Conservation (phyloP, 1,139 yeast genomes). For the Suhomyces bolitotheri region DNA sequence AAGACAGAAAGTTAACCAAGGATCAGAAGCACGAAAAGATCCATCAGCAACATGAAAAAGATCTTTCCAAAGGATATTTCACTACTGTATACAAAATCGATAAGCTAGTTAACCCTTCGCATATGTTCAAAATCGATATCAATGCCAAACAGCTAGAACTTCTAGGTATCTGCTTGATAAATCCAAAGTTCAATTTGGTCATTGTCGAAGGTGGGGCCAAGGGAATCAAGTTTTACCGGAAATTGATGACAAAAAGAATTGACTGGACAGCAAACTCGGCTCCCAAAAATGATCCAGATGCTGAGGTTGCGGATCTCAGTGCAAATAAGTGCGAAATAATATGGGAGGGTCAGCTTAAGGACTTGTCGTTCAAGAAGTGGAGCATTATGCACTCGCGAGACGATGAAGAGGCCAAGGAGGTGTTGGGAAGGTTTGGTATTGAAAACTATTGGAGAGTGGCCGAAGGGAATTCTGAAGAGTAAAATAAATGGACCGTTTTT, state of each 20-base stretch:
- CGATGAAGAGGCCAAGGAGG: conserved; percentile 56
- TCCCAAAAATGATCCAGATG: conserved; percentile 22
- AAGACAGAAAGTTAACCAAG: conserved; percentile 57
- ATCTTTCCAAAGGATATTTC: conserved; percentile 47
- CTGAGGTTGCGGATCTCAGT: conserved; percentile 12
- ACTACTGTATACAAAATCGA: conserved; percentile 63
- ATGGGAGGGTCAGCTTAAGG: conserved; percentile 76
- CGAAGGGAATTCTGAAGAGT: neutral
- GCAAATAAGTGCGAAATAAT: conserved; percentile 54
- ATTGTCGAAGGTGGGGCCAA: conserved; percentile 74
- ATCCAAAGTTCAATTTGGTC: conserved; percentile 54
- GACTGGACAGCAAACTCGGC: conserved; percentile 60
- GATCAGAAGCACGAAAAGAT: conserved; percentile 57
- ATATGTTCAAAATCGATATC: conserved; percentile 69
- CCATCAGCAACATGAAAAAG: conserved; percentile 47
- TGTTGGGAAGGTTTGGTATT: conserved; percentile 50
- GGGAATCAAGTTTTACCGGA: conserved; percentile 60
- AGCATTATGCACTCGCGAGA: conserved; percentile 48
- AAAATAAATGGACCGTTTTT: conserved; percentile 5
- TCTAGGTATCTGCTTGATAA: conserved; percentile 53
- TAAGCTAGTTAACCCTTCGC: conserved; percentile 60
- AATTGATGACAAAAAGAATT: conserved; percentile 61
- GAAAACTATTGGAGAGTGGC: conserved; percentile 66
- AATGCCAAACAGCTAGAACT: conserved; percentile 75
- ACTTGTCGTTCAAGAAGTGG: conserved; percentile 63